Conservation (phyloP, 495 filamentous ascomycete genomes). For the Apodospora peruviana region DNA sequence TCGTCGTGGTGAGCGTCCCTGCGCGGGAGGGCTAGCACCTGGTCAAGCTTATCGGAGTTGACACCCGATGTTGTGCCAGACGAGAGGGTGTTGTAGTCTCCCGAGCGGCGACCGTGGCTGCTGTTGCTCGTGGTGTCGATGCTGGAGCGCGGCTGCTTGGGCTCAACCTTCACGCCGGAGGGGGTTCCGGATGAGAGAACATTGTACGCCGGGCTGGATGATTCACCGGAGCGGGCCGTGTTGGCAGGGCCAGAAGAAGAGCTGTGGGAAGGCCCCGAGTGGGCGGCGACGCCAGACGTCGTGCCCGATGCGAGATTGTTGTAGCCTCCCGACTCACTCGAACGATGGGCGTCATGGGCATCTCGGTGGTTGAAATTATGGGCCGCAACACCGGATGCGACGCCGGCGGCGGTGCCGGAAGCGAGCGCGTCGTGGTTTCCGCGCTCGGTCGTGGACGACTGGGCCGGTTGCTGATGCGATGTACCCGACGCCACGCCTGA, state of each 20-base stretch:
- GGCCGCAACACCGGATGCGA: neutral
- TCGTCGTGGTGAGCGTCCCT: neutral
- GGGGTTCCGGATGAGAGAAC: conserved; percentile 17
- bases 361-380: conserved; percentile 9
- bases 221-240: conserved; percentile 13
- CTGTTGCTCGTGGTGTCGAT: neutral
- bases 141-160: neutral
- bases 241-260: conserved; percentile 4
- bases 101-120: neutral
- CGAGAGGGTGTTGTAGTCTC: neutral
- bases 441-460: neutral
- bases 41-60: neutral
- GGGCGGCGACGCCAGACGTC: neutral
- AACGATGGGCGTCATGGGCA: no score
- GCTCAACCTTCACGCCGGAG: conserved; percentile 19
- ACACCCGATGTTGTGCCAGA: conserved; percentile 6
- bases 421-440: neutral
- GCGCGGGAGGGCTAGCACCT: neutral
- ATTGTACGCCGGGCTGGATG: conserved; percentile 15
- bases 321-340: no score
- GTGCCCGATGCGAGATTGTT: conserved; percentile 1
- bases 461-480: neutral
- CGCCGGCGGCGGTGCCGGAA: neutral
- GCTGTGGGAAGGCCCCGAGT: neutral
- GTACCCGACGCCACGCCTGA: conserved; percentile 23